Base-by-base conservation (phyloP, 2,329 filamentous ascomycete species). In the Passalora sequoiae region DNA sequence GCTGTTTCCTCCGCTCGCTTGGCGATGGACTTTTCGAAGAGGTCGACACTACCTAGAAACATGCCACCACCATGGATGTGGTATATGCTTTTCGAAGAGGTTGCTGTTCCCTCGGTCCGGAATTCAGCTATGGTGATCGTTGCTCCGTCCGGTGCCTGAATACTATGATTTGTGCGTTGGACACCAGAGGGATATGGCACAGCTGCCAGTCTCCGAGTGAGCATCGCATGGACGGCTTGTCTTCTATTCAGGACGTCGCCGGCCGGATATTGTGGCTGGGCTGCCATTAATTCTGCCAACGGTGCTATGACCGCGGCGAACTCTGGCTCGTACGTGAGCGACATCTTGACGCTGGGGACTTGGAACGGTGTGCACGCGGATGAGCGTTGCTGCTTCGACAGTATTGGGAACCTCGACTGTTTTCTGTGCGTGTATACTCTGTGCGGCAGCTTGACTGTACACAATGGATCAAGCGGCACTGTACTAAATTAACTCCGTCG, bases 1-100 rank as follows among this genome's bases (percentile, higher is more conserved):
- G 44, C 44, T 6, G 31, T 36, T 13, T 24, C 19, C 9, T 10
- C 21, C 5, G 41, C 44, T 13, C 31, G 31, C 6, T 12, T 9
- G 17, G 20, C 21, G 24, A 46, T 45, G 1, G 12, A 22, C 17
- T 45, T 43, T 19, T 45, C 35, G 20, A 53, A 53, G 2, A 50
- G 10, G 35, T 50, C 47, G 7, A 53, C 35, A 32, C 35, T 44
- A 7, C 50, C 50, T 4, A 53, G 21, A 13, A 53, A 47, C 44
- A 50, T 47, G 13, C 50, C 50, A 10, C 50, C 50, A 4, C 50
- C 50, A 20, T 53, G 50, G 19, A 50, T 46, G 24, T 47, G 42
- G 29, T 38, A 50, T 3, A 53, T 36, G 1, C 36, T 44, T 32
- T 40, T 40, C 10, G 27, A 30, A 13, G 19, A 13, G 3, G 30